Percentiles rank a stretch among this genome's conserved stretches.
phyloP scores from a whole-genome alignment of 2,329 filamentous ascomycete genomes.

The Diaporthe sp. region DNA sequence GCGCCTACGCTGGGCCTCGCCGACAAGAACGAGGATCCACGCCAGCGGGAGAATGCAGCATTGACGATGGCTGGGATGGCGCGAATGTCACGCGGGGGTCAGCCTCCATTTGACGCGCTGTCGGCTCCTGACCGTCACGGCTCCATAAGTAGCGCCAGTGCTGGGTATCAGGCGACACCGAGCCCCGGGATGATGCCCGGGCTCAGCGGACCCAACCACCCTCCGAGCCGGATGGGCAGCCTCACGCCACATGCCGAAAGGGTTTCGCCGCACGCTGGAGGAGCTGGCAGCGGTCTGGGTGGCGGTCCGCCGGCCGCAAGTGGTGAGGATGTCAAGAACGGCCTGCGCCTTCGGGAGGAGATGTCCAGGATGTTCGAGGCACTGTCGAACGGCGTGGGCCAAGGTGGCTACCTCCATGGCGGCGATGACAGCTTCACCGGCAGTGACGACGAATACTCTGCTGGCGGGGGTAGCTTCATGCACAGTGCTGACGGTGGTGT shows the following conservation, averaged over 20 bases:
- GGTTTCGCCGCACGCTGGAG: not conserved
- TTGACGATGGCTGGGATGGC: constrained; percentile 69
- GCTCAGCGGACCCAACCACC: not conserved
- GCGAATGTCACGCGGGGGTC: constrained; percentile 58
- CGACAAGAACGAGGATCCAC: constrained; percentile 61
- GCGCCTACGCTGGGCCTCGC: constrained; percentile 75
- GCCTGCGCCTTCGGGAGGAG: constrained; percentile 64
- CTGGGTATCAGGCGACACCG: constrained; percentile 24
- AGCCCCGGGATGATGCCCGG: constrained; percentile 28
- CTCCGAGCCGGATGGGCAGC: constrained; percentile 35
- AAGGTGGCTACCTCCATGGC: constrained; percentile 14
- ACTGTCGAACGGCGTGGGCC: constrained; percentile 47
- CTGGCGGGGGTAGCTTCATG: constrained; percentile 6
- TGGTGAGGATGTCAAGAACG: constrained; percentile 52
- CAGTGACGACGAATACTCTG: not conserved
- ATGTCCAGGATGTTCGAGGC: constrained; percentile 64
- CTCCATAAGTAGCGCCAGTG: constrained; percentile 33
- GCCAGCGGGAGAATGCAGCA: constrained; percentile 59
- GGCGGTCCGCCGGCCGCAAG: not conserved
- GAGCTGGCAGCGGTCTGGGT: not conserved
- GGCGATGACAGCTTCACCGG: constrained; percentile 20
- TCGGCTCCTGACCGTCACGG: not conserved
- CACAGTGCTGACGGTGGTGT: constrained; percentile 12
- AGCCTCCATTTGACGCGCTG: not conserved
- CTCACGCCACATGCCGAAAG: constrained; percentile 34